Evolutionary conservation across 2,329 filamentous ascomycete species (phyloP).

Genomic region (Raffaelea deltoideospora): DNA sequence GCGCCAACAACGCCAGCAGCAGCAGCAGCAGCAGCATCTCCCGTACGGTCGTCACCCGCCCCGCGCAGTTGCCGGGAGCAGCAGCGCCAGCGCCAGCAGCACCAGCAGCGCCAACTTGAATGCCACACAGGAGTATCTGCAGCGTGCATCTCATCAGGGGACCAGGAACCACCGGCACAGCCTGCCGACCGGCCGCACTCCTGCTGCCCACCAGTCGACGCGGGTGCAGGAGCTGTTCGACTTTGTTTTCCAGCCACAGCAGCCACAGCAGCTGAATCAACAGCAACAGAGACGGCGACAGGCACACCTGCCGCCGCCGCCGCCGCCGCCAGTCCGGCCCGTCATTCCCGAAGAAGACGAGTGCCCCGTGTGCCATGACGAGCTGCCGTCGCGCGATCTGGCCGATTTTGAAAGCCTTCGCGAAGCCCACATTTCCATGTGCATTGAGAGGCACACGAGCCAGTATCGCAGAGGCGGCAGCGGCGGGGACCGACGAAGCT

Average conservation of each 20-base stretch:
- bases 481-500: conserved; percentile 12
- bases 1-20: conserved; percentile 6
- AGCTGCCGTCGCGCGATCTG: conserved; percentile 45
- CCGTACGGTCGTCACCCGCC: no score
- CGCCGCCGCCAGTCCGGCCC: conserved; percentile 19
- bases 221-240: no score
- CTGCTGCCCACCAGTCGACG: no score
- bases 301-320: not conserved
- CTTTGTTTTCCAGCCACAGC: no score
- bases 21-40: not conserved
- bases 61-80: no score
- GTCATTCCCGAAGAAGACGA: conserved; percentile 59
- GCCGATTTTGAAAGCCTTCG: conserved; percentile 38
- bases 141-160: no score
- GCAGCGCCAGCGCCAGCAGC: no score
- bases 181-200: not conserved
- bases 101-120: no score
- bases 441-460: conserved; percentile 41
- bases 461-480: conserved; percentile 23
- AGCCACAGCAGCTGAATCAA: no score
- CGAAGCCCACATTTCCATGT: conserved; percentile 42
- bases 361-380: conserved; percentile 60
- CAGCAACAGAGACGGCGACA: not conserved
- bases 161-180: not conserved
- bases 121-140: no score